Base-by-base conservation (phyloP, 495 filamentous ascomycete genomes). In the Penicillium desertorum region DNA sequence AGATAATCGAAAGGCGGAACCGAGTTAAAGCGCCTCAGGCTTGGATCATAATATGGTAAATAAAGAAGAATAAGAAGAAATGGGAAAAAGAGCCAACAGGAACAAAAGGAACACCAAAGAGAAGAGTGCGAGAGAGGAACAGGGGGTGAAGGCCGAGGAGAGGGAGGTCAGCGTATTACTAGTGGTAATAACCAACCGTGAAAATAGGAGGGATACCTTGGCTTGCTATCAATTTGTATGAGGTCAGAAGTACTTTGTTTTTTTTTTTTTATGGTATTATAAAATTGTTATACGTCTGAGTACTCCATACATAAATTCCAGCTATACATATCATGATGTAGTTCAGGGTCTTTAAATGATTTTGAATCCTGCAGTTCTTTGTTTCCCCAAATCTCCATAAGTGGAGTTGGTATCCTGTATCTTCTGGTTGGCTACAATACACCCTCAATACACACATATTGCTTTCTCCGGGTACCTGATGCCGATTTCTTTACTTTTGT, bases 151-250 rank as follows among this genome's bases (percentile, higher is more conserved):
- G 43, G 12, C 37, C 47, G 47, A 50, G 30, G 10, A 34, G 51
- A 22, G 43, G 45, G 42, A 50, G 55, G 55, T 42, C 36, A 51
- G 55, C 55, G 37, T 34, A 57, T 57, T 57, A 57, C 47, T 57
- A 57, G 55, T 57, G 55, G 55, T 57, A 57, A 57, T 57, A 36
- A 47, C 32, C 25, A 19, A 42, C 10, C 10, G 12, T 12, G 30
- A 14, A 14, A 53, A 30, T 41, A 17, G 17, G 25, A 22, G 37
- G n/a, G 44, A 34, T 55, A 55, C 53, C 44, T 30, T 4, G 11
- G 20, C 25, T 20, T 19, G 1, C 25, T 11, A 11, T 37, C 22
- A 52, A 11, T 42, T 52, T 30, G 10, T 52, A 30, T 16, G 32
- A 10, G 3, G 0, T 6, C 14, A 36, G 6, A 51, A 39, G 48